These are phyloP conservation scores for Wallacemonas sp. DNA, from an alignment of 208 protist species.

Conservation along the genomic window DNA sequence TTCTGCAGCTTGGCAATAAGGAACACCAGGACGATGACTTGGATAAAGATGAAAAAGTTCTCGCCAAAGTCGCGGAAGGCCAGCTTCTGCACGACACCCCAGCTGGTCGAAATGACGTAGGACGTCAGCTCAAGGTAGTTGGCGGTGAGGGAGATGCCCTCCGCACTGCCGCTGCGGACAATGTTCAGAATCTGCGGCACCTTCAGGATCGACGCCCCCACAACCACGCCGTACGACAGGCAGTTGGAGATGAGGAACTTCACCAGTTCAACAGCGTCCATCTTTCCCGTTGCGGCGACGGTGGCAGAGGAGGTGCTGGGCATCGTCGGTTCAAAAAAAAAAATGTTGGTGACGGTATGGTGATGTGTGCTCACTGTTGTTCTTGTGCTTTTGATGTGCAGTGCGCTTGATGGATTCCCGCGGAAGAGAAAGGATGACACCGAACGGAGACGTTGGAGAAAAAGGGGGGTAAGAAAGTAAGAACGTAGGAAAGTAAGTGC, in stretches of 20 bases:
- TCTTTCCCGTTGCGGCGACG: not conserved
- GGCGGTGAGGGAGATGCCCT: slow-evolving; percentile 69
- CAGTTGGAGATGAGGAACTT: slow-evolving; percentile 60
- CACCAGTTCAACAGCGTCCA: slow-evolving; percentile 31
- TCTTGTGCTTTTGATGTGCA: no score
- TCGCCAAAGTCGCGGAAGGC: slow-evolving; percentile 81
- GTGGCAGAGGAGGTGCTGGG: not conserved
- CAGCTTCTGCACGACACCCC: slow-evolving; percentile 68
- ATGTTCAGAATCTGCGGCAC: slow-evolving; percentile 88
- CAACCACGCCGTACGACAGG: slow-evolving; percentile 82
- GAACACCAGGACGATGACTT: slow-evolving; percentile 64
- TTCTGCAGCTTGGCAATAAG: slow-evolving; percentile 65
- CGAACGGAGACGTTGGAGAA: no score
- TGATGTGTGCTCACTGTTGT: slow-evolving; percentile 3
- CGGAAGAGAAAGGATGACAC: not conserved
- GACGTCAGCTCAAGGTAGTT: slow-evolving; percentile 71
- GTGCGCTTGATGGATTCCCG: no score
- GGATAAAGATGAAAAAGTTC: slow-evolving; percentile 75
- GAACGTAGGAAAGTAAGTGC: not conserved
- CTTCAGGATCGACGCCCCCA: slow-evolving; percentile 81
- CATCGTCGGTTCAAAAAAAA: no score
- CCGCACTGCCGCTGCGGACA: slow-evolving; percentile 41
- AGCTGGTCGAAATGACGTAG: slow-evolving; percentile 82
- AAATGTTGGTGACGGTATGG: not conserved
- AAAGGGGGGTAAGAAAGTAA: not conserved